phyloP scores from a whole-genome alignment of 257 asterid genomes.

The Misopates orontium region DNA sequence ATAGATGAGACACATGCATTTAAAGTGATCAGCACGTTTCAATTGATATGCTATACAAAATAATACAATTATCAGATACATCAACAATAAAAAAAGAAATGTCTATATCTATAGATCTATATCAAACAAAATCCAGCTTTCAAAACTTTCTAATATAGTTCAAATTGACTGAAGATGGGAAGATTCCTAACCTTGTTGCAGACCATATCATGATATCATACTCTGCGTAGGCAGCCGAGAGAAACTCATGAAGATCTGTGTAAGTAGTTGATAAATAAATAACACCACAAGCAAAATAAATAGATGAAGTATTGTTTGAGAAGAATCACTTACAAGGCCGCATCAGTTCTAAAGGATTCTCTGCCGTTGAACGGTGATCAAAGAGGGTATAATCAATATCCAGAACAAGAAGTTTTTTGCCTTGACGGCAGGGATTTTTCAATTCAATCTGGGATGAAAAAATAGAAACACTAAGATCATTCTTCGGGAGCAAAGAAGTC shows the following conservation, averaged over 20 bases:
- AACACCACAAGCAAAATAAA: constrained; percentile 12
- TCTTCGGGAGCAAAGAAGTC: neutral
- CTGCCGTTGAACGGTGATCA: constrained; percentile 94
- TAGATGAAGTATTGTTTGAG: constrained; percentile 7
- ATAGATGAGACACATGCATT: constrained; percentile 22
- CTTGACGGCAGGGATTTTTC: constrained; percentile 86
- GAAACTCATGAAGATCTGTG: constrained; percentile 97
- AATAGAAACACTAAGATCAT: constrained; percentile 23
- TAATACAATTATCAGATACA: neutral
- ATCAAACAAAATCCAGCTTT: neutral
- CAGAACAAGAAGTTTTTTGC: constrained; percentile 89
- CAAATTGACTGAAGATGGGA: constrained; percentile 17
- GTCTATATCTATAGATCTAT: neutral
- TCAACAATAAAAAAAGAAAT: neutral
- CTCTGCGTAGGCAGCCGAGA: constrained; percentile 82
- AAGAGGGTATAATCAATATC: constrained; percentile 92
- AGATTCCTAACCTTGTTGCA: constrained; percentile 69
- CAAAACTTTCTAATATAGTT: neutral
- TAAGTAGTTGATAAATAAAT: constrained; percentile 10
- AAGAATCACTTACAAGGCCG: constrained; percentile 75
- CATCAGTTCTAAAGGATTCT: constrained; percentile 89
- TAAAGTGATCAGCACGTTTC: neutral
- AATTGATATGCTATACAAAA: neutral
- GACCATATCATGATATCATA: constrained; percentile 99
- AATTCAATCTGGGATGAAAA: constrained; percentile 62